Evolutionary conservation across 257 asterid species (phyloP), one percentile per base, ranked within the genome.

Genomic region (Jacaranda mimosifolia): DNA sequence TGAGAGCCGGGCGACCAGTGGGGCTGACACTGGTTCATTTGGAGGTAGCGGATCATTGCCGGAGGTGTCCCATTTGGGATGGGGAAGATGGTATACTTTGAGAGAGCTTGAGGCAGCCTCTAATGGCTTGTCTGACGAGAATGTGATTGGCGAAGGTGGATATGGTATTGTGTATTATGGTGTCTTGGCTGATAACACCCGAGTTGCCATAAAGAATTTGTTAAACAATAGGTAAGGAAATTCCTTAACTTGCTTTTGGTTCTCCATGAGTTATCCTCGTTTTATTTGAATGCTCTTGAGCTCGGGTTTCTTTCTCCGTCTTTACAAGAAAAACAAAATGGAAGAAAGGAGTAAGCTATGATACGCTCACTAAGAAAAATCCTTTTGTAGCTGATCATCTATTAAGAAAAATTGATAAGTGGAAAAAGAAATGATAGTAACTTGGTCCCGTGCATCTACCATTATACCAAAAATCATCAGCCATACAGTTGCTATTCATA

Each of bases 21-120:
- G 93, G 63, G 94, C 91, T 17, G 99, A 94, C 56, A 87, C 92
- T 3, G 90, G 88, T 21, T 92, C 99, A 0, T 77, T 81, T 72
- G 97, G 97, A 9, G 97, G 97, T 53, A 89, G 91, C n/a, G 98
- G 96, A 9, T 77, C 86, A 17, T 82, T 95, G 86, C 98, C 99
- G 3, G 99, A 92, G 82, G 98, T 95, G 67, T 95, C 99, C 1
- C 98, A 95, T 85, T 82, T 95, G 86, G 99, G 99, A 19, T 95
- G 99, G 99, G 99, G 99, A 77, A 85, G 97, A 67, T 95, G 97
- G 98, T 95, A 95, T 81, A 95, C 98, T 19, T 82, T 95, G 84
- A 87, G 99, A 84, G 99, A 95, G 86, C 99, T 95, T 1, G 99
- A 94, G 87, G 97, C 91, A 3, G 97, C 97, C n/a, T 92, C 97